A percentile compares a stretch with the other conserved stretches of the same genome.
phyloP scores from a whole-genome alignment of 2,329 filamentous ascomycete genomes.

The Alternaria brassicae region DNA sequence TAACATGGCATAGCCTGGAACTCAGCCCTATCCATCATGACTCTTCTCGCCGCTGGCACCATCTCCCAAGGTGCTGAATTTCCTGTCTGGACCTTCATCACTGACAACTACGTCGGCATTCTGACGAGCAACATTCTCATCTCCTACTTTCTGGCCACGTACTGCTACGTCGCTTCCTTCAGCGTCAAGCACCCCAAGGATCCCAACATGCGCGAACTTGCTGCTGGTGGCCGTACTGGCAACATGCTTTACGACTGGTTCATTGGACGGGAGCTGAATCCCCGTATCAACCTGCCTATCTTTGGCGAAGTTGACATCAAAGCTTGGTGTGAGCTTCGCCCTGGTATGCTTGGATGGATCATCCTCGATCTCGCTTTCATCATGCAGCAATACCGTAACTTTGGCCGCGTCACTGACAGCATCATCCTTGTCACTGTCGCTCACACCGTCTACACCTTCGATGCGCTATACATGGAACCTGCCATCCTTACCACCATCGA shows the following conservation, averaged over 20 bases:
- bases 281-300: conserved; percentile 77
- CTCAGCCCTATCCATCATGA: conserved; percentile 76
- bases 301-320: conserved; percentile 91
- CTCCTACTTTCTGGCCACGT: conserved; percentile 74
- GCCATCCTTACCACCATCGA: conserved; percentile 94
- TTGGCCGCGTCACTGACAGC: conserved; percentile 83
- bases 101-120: conserved; percentile 87
- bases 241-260: conserved; percentile 96
- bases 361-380: conserved; percentile 84
- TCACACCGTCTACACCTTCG: conserved; percentile 83
- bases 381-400: conserved; percentile 85
- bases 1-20: conserved; percentile 66
- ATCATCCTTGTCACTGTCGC: conserved; percentile 80
- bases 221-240: conserved; percentile 79
- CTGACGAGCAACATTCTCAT: conserved; percentile 84
- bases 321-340: conserved; percentile 86
- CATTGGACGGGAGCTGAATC: conserved; percentile 94
- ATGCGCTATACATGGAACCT: conserved; percentile 85
- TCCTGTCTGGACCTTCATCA: conserved; percentile 88
- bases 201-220: conserved; percentile 75
- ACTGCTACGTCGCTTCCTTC: conserved; percentile 84
- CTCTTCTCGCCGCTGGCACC: conserved; percentile 76
- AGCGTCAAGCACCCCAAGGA: conserved; percentile 75
- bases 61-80: conserved; percentile 80
- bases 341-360: conserved; percentile 88